Evolutionary conservation across 2,329 filamentous ascomycete genomes (phyloP).

Genomic region (Aureobasidium uvarum): DNA sequence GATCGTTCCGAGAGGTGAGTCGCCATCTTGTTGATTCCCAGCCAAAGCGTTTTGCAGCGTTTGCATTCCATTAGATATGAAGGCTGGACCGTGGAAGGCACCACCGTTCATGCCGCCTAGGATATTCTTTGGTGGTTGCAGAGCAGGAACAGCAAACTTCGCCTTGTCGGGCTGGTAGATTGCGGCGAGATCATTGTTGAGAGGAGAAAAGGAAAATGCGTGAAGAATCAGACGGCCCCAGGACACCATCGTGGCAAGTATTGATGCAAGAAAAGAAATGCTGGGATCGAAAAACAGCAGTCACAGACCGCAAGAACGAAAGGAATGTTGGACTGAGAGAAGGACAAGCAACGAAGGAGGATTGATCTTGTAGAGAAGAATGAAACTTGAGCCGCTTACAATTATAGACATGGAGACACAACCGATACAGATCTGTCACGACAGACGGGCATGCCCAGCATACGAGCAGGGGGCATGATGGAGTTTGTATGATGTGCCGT

Average conservation of each 20-base stretch:
- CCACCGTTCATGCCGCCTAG: background rate
- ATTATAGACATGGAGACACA: constrained; percentile 14
- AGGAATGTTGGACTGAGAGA: background rate
- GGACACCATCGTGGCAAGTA: background rate
- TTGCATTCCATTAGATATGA: constrained; percentile 17
- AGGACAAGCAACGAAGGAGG: background rate
- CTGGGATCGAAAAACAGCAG: background rate
- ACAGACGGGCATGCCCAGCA: background rate
- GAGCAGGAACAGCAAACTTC: background rate
- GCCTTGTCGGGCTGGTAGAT: constrained; percentile 11
- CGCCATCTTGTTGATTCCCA: constrained; percentile 25
- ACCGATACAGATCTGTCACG: constrained; percentile 19
- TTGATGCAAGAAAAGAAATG: constrained; percentile 8
- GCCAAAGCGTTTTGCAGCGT: constrained; percentile 14
- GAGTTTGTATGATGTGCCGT: constrained; percentile 1
- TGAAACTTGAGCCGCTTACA: constrained; percentile 2
- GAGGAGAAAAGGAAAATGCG: constrained; percentile 11
- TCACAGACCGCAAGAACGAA: background rate
- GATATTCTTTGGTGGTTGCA: background rate
- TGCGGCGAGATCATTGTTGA: background rate
- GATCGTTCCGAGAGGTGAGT: constrained; percentile 29
- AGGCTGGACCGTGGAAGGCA: constrained; percentile 16
- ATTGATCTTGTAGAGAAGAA: background rate
- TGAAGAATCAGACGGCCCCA: constrained; percentile 21
- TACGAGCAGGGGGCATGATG: background rate